Evolutionary conservation across 495 filamentous ascomycete genomes (phyloP).

Genomic region (Apiosordaria backusii): DNA sequence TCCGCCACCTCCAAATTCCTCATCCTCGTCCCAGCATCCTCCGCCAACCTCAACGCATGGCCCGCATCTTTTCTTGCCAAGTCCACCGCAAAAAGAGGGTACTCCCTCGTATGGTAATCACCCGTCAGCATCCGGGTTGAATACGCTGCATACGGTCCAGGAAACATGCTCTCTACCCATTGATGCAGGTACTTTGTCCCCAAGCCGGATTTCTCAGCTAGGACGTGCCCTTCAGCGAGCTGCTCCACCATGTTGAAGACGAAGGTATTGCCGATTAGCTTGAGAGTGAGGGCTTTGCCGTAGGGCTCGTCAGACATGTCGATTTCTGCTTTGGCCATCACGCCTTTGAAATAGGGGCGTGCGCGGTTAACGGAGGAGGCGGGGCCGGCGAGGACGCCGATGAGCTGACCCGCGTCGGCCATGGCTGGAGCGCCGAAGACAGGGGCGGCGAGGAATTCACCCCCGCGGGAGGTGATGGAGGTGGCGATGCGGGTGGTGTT

Average conservation of each 20-base stretch:
- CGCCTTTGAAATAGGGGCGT: conserved; percentile 72
- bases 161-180: conserved; percentile 63
- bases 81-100: conserved; percentile 84
- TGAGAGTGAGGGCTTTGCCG: conserved; percentile 61
- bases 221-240: conserved; percentile 68
- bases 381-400: conserved; percentile 74
- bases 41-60: conserved; percentile 68
- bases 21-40: conserved; percentile 58
- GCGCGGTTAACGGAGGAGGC: conserved; percentile 57
- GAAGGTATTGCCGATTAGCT: conserved; percentile 85
- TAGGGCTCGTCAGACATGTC: conserved; percentile 62
- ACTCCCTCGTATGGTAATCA: conserved; percentile 59
- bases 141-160: conserved; percentile 66
- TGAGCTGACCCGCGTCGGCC: conserved; percentile 69
- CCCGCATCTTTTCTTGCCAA: conserved; percentile 80
- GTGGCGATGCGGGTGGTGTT: conserved; percentile 64
- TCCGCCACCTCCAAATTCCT: conserved; percentile 64
- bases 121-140: conserved; percentile 68
- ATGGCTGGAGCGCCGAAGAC: conserved; percentile 80
- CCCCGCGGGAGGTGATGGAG: conserved; percentile 54
- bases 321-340: conserved; percentile 68
- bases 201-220: conserved; percentile 78
- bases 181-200: conserved; percentile 65
- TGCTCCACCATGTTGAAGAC: conserved; percentile 78
- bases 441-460: conserved; percentile 73